Conservation (phyloP, 23 red algal species). For the Agarophyton chilense region DNA sequence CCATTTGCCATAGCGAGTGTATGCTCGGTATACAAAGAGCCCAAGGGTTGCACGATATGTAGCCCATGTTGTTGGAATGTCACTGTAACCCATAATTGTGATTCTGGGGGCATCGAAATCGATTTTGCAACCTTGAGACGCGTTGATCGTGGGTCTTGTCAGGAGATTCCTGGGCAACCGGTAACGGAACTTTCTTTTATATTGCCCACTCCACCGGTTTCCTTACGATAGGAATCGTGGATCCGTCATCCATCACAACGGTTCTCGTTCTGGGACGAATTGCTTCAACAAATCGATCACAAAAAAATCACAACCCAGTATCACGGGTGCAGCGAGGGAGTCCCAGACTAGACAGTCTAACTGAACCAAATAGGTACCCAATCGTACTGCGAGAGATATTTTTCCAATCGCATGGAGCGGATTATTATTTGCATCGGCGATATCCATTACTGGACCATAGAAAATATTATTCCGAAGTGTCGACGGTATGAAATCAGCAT, state of each 20-base stretch:
- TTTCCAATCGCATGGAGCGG: background rate
- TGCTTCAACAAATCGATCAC: slow-evolving; percentile 22
- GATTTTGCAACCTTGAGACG: background rate
- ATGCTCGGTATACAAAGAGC: too few relatives aligned
- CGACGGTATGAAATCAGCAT: background rate
- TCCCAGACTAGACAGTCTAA: slow-evolving; percentile 4
- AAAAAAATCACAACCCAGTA: slow-evolving; percentile 2
- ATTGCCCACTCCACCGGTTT: background rate
- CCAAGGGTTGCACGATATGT: background rate
- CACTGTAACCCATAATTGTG: background rate
- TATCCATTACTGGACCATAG: background rate
- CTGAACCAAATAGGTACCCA: background rate
- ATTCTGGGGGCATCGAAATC: background rate
- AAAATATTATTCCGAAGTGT: background rate
- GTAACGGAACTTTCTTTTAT: background rate
- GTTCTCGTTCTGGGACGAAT: background rate
- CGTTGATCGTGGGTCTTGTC: background rate
- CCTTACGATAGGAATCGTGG: background rate
- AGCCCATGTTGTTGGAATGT: background rate
- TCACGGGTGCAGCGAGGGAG: background rate
- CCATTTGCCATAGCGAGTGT: too few relatives aligned
- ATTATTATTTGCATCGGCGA: slow-evolving; percentile 13
- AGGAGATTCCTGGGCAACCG: background rate
- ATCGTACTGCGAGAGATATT: background rate
- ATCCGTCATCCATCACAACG: background rate